These are phyloP conservation scores for Suhomyces sp. DNA, from an alignment of 805 yeast species.

Conservation along the genomic window DNA sequence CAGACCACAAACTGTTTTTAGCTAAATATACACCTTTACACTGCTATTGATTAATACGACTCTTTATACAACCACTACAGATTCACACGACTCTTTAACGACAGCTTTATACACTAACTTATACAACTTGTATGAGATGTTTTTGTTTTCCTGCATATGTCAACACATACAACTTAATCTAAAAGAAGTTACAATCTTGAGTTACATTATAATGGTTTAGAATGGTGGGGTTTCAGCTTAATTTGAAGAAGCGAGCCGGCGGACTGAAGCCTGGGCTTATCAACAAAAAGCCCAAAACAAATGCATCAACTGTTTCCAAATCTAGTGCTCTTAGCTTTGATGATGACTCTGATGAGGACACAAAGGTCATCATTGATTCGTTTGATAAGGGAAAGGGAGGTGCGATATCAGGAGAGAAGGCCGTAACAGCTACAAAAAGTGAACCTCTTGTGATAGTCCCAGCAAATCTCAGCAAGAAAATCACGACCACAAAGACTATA, in stretches of 20 bases:
- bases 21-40: not conserved
- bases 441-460: conserved; percentile 21
- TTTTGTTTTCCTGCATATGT: not conserved
- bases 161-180: not conserved
- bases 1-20: not conserved
- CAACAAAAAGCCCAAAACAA: conserved; percentile 5
- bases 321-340: not conserved
- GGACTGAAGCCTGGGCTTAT: not conserved
- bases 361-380: conserved; percentile 17
- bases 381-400: conserved; percentile 21
- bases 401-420: conserved; percentile 10
- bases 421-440: conserved; percentile 3
- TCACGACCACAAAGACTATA: not conserved
- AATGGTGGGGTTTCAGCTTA: conserved; percentile 23
- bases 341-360: conserved; percentile 22
- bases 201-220: not conserved
- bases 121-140: not conserved
- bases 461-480: conserved; percentile 6
- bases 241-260: conserved; percentile 10
- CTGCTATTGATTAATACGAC: not conserved
- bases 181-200: not conserved
- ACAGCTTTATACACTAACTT: not conserved
- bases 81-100: no score
- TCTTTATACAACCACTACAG: no score
- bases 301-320: not conserved